Evolutionary conservation across 257 asterid species (phyloP).

Genomic region (Solanum boliviense): DNA sequence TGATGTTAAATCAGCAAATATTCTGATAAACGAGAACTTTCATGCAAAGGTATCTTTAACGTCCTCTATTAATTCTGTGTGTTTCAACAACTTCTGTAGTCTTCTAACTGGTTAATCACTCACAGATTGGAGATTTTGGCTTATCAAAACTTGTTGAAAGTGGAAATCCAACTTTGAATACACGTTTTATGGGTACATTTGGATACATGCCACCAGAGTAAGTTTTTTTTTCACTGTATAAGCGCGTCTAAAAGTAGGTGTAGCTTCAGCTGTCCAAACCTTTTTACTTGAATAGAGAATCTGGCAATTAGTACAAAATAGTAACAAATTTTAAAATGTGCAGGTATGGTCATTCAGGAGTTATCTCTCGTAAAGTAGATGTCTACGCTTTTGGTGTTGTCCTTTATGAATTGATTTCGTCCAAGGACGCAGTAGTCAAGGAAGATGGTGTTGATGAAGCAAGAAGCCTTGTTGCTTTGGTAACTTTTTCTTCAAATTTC

Average conservation of each 20-base stretch:
- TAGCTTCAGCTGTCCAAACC: neutral
- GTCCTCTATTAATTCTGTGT: neutral
- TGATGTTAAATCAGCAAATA: slow-evolving; percentile 88
- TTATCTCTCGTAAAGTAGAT: slow-evolving; percentile 79
- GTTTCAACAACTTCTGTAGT: neutral
- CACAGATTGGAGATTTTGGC: slow-evolving; percentile 90
- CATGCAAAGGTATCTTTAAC: slow-evolving; percentile 60
- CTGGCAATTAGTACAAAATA: neutral
- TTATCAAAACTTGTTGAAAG: slow-evolving; percentile 82
- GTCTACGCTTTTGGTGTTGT: slow-evolving; percentile 95
- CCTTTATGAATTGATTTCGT: slow-evolving; percentile 72
- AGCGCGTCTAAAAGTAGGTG: neutral
- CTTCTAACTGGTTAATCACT: neutral
- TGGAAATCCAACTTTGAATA: slow-evolving; percentile 66
- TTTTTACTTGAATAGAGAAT: neutral
- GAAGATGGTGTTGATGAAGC: slow-evolving; percentile 42
- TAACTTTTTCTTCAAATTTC: slow-evolving; percentile 13
- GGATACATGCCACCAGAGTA: slow-evolving; percentile 99
- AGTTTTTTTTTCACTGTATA: slow-evolving; percentile 9
- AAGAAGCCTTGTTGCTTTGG: slow-evolving; percentile 74
- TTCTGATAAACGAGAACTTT: slow-evolving; percentile 66
- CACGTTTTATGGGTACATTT: slow-evolving; percentile 88
- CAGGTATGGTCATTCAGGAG: slow-evolving; percentile 89
- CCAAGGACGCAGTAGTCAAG: slow-evolving; percentile 80
- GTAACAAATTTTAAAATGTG: slow-evolving; percentile 2